Evolutionary conservation across 768 basidiomycete genomes (phyloP).

Genomic region (Calocera viscosa): DNA sequence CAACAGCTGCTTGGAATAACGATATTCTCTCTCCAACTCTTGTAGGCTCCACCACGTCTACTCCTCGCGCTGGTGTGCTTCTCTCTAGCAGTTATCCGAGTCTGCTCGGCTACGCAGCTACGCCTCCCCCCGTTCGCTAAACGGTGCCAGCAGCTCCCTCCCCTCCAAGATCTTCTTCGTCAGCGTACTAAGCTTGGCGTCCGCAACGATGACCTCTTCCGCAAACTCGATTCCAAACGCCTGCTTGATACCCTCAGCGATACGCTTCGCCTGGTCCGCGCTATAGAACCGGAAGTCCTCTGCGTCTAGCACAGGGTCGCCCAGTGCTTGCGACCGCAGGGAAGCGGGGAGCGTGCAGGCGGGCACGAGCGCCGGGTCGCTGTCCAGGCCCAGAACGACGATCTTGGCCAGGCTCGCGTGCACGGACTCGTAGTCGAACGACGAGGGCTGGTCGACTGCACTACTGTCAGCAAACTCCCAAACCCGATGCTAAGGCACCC

Average conservation of each 20-base stretch:
- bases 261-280: constrained; percentile 77
- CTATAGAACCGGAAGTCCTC: constrained; percentile 96
- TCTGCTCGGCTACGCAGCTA: no score
- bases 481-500: constrained; percentile 22
- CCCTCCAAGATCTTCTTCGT: constrained; percentile 74
- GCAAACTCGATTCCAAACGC: constrained; percentile 82
- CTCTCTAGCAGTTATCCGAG: not conserved
- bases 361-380: constrained; percentile 71
- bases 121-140: not conserved
- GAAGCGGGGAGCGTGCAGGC: constrained; percentile 29
- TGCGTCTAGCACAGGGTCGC: constrained; percentile 45
- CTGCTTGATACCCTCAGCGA: constrained; percentile 63
- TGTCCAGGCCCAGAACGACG: constrained; percentile 77
- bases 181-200: constrained; percentile 79
- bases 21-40: no score
- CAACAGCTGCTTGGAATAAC: no score
- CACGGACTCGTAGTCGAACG: constrained; percentile 52
- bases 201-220: constrained; percentile 80
- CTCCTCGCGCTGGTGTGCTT: not conserved
- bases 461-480: not conserved
- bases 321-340: constrained; percentile 18
- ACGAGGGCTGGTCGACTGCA: constrained; percentile 55
- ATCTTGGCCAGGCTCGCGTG: constrained; percentile 56
- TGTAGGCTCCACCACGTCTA: no score
- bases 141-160: constrained; percentile 36